Conservation (phyloP, 371 early-diverging fungal species). For the Mycotypha africana region DNA sequence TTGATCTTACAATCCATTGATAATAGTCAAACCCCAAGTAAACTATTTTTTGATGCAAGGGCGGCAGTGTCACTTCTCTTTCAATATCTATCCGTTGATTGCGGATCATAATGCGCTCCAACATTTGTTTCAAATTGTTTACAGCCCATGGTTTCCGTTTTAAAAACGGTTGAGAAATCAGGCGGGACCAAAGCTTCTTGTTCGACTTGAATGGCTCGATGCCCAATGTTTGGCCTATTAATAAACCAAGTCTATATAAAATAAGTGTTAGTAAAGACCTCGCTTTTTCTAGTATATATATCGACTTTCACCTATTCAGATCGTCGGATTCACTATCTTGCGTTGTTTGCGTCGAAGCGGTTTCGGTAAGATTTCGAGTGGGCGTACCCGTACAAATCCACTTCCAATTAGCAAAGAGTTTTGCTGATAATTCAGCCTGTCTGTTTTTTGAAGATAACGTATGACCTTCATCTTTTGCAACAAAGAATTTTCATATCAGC, state of each 20-base stretch:
- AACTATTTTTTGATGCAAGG: constrained; percentile 48
- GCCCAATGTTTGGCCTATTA: constrained; percentile 43
- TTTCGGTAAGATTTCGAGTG: constrained; percentile 53
- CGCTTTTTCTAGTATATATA: not conserved
- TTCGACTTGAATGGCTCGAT: constrained; percentile 47
- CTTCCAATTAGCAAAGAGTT: constrained; percentile 56
- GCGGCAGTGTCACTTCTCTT: constrained; percentile 56
- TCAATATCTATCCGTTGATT: constrained; percentile 50
- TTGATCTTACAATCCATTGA: constrained; percentile 40
- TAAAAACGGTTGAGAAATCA: constrained; percentile 36
- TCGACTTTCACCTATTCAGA: constrained; percentile 9
- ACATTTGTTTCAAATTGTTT: constrained; percentile 33
- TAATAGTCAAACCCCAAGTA: constrained; percentile 52
- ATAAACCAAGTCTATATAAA: constrained; percentile 42
- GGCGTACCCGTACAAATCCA: constrained; percentile 78
- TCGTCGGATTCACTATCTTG: constrained; percentile 16
- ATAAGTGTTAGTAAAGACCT: no score
- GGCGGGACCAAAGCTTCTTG: constrained; percentile 30
- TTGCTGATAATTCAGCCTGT: constrained; percentile 44
- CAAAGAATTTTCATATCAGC: no score
- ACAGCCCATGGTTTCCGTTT: constrained; percentile 33
- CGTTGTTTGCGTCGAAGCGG: constrained; percentile 8
- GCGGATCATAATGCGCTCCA: constrained; percentile 64
- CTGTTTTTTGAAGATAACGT: constrained; percentile 21
- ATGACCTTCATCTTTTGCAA: constrained; percentile 28